A percentile compares a stretch with the other conserved stretches of the same genome.
phyloP scores from a whole-genome alignment of 495 filamentous ascomycete species.

The Podospora didyma region DNA sequence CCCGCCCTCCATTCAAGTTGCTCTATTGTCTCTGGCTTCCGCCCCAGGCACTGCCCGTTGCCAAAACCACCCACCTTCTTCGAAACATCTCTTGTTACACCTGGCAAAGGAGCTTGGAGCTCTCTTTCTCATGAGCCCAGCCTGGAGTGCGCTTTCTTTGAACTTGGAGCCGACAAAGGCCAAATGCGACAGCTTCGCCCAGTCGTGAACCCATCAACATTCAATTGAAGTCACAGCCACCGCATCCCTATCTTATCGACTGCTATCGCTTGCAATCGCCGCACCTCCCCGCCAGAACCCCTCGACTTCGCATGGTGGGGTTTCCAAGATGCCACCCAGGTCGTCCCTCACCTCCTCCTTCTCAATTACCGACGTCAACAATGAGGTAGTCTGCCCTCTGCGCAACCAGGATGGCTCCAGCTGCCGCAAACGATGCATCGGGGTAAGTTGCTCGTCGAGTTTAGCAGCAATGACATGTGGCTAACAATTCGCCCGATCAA shows the following conservation, averaged over 20 bases:
- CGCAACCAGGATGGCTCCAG: constrained; percentile 94
- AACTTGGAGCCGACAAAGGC: constrained; percentile 16
- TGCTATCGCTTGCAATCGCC: constrained; percentile 32
- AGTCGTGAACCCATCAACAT: constrained; percentile 18
- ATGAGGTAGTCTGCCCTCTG: constrained; percentile 95
- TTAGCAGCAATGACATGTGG: neutral
- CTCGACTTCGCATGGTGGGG: constrained; percentile 48
- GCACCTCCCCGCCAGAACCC: constrained; percentile 26
- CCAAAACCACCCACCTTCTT: constrained; percentile 30
- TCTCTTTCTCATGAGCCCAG: constrained; percentile 18
- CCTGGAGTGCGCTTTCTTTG: constrained; percentile 9
- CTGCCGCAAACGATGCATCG: constrained; percentile 95
- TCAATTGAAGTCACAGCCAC: constrained; percentile 34
- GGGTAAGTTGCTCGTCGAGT: constrained; percentile 62
- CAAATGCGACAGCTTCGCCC: constrained; percentile 21
- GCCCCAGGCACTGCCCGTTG: constrained; percentile 17
- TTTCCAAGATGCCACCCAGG: constrained; percentile 74
- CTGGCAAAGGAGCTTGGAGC: constrained; percentile 31
- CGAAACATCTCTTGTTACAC: constrained; percentile 50
- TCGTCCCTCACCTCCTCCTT: constrained; percentile 85
- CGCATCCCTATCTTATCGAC: constrained; percentile 30
- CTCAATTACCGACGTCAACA: constrained; percentile 84
- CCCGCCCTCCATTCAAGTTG: constrained; percentile 31
- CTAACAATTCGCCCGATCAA: neutral
- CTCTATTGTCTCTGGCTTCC: constrained; percentile 22